Evolutionary conservation across 805 yeast genomes (phyloP).

Genomic region (Wickerhamomyces queroliae): DNA sequence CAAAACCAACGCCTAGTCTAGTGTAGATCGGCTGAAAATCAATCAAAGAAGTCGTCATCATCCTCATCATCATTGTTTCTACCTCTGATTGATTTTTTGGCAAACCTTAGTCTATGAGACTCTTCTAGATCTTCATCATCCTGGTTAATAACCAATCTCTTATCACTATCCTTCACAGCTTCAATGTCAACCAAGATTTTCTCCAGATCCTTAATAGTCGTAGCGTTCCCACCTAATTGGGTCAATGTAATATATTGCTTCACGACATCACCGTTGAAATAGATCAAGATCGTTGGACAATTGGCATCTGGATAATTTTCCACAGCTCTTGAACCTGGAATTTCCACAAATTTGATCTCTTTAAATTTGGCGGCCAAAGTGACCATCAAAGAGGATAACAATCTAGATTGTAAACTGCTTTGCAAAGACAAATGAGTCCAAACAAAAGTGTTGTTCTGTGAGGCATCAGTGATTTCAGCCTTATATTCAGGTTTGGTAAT

Average conservation of each 20-base stretch:
- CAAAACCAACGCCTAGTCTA: too few species aligned
- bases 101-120: slow-evolving; percentile 45
- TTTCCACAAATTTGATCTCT: slow-evolving; percentile 88
- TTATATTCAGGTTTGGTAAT: slow-evolving; percentile 86
- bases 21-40: too few species aligned
- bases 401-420: slow-evolving; percentile 66
- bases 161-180: slow-evolving; percentile 63
- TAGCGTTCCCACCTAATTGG: slow-evolving; percentile 79
- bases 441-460: slow-evolving; percentile 52
- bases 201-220: slow-evolving; percentile 67
- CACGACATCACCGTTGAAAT: slow-evolving; percentile 69
- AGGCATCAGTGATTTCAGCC: slow-evolving; percentile 78
- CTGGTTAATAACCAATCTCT: slow-evolving; percentile 55
- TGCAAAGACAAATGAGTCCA: slow-evolving; percentile 72
- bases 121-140: slow-evolving; percentile 58
- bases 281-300: slow-evolving; percentile 87
- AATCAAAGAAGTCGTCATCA: slow-evolving; percentile 46
- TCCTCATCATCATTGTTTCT: slow-evolving; percentile 35
- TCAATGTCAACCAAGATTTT: slow-evolving; percentile 58
- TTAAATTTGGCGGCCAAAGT: slow-evolving; percentile 60
- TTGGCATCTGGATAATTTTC: slow-evolving; percentile 87
- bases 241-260: slow-evolving; percentile 79
- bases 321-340: slow-evolving; percentile 84
- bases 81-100: slow-evolving; percentile 48
- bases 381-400: slow-evolving; percentile 53